phyloP scores from a whole-genome alignment of 176 grass and related monocot genomes.

The Eleusine coracana region DNA sequence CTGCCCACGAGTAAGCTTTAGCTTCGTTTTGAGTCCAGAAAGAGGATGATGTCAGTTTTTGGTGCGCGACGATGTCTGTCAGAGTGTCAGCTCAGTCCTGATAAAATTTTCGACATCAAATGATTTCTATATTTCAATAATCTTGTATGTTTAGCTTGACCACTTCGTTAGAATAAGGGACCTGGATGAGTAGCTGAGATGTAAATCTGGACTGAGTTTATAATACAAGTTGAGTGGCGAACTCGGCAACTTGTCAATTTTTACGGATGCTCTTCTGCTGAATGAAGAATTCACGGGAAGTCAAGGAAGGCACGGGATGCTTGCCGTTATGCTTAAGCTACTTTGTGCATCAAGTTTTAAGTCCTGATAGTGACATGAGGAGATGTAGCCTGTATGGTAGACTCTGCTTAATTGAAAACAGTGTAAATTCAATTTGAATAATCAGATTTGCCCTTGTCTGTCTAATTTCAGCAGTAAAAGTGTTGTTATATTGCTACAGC shows the following conservation, averaged over 20 bases:
- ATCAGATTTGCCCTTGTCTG: slow-evolving; percentile 25
- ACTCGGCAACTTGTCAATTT: background rate
- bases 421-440: slow-evolving; percentile 14
- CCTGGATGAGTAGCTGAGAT: background rate
- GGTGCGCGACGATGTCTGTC: background rate
- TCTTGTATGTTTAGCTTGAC: background rate
- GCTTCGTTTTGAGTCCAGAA: background rate
- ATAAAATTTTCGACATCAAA: background rate
- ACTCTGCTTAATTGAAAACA: slow-evolving; percentile 16
- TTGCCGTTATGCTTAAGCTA: too few species aligned
- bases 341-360: background rate
- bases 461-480: slow-evolving; percentile 27
- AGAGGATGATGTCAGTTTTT: background rate
- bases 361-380: slow-evolving; percentile 23
- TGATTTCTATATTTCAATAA: background rate
- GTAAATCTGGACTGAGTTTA: background rate
- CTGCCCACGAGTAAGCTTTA: background rate
- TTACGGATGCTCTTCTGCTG: background rate
- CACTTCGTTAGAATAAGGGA: background rate
- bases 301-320: background rate
- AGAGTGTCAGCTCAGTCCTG: background rate
- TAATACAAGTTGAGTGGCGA: background rate
- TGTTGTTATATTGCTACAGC: slow-evolving; percentile 3
- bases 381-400: background rate
- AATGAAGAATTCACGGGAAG: background rate